Conservation (phyloP, 2,329 filamentous ascomycete species). For the Aureobasidium sp. region DNA sequence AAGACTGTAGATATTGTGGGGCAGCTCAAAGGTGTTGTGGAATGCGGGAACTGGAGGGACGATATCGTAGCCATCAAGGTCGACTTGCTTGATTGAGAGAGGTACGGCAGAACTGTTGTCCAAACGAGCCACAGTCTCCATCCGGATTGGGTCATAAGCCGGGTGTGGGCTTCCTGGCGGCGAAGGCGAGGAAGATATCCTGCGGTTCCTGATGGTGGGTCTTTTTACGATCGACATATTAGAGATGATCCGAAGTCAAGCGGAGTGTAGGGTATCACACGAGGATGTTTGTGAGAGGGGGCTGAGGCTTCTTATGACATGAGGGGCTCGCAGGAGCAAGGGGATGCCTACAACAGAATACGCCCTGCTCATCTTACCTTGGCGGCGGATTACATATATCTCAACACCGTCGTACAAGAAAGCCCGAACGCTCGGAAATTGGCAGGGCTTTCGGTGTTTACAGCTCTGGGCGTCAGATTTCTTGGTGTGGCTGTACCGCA, state of each 20-base stretch:
- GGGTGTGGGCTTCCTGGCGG: neutral
- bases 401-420: slow-evolving; percentile 1
- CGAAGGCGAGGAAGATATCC: slow-evolving; percentile 4
- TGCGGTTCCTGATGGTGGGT: neutral
- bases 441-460: neutral
- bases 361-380: slow-evolving; percentile 9
- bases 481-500: neutral
- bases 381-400: slow-evolving; percentile 8
- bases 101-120: neutral
- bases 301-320: neutral
- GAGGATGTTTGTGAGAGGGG: neutral
- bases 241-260: neutral
- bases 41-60: neutral
- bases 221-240: slow-evolving; percentile 10
- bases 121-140: neutral
- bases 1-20: neutral
- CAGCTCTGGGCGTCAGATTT: neutral
- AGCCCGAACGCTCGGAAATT: slow-evolving; percentile 9
- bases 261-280: neutral
- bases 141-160: neutral
- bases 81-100: slow-evolving; percentile 10
- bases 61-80: slow-evolving; percentile 9
- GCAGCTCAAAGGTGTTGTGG: neutral
- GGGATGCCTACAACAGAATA: slow-evolving; percentile 3
- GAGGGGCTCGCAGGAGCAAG: neutral